Conservation (phyloP, 2,329 filamentous ascomycete species). For the Emergomyces pasteurianus region DNA sequence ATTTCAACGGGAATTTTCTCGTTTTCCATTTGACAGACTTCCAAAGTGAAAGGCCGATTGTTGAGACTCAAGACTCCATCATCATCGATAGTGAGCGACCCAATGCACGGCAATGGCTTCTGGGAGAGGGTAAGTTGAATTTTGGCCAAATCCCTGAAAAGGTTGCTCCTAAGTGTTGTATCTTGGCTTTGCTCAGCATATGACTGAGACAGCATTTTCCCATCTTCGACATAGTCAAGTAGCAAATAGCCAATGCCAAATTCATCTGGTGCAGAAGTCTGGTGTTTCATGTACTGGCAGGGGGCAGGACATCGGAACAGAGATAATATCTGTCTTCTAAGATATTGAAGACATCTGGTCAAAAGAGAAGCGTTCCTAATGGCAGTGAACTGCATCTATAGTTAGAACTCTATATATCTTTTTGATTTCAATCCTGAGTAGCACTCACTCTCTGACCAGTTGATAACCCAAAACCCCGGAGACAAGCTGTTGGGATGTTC, state of each 20-base stretch:
- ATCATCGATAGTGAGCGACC: conserved; percentile 14
- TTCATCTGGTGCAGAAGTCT: neutral
- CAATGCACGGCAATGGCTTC: conserved; percentile 12
- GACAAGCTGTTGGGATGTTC: conserved; percentile 14
- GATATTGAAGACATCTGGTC: neutral
- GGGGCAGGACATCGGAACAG: neutral
- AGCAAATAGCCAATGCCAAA: conserved; percentile 8
- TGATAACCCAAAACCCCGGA: conserved; percentile 18
- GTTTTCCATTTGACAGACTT: conserved; percentile 15
- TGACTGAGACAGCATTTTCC: conserved; percentile 12
- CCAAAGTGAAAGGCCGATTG: conserved; percentile 14
- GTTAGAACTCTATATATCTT: neutral
- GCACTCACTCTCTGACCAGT: conserved; percentile 14
- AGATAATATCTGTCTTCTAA: neutral
- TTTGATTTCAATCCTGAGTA: no score
- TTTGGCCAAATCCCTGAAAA: conserved; percentile 11
- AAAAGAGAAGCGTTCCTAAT: neutral
- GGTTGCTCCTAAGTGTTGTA: conserved; percentile 9
- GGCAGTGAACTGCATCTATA: neutral
- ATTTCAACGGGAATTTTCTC: conserved; percentile 16
- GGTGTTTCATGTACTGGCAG: conserved; percentile 1
- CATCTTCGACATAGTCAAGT: conserved; percentile 6
- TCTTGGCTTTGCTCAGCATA: conserved; percentile 4
- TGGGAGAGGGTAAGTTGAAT: conserved; percentile 9
- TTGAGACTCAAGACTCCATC: conserved; percentile 10